Conservation (phyloP, 495 filamentous ascomycete species). For the Ramalina intermedia region DNA sequence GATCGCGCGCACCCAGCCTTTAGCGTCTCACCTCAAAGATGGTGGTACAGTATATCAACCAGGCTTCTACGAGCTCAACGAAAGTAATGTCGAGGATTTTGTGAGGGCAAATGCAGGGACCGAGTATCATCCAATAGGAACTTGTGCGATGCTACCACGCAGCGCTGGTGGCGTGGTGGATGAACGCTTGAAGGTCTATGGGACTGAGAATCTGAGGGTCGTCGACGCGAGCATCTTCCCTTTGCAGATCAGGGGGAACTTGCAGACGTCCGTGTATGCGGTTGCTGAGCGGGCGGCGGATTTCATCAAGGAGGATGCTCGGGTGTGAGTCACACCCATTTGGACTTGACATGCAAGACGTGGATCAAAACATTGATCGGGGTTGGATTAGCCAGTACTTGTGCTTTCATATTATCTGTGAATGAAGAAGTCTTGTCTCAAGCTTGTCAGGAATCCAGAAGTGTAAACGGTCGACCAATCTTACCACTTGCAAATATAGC, state of each 20-base stretch:
- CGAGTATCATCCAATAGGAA: slow-evolving; percentile 28
- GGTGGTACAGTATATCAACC: slow-evolving; percentile 6
- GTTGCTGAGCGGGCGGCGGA: slow-evolving; percentile 43
- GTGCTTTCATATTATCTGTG: no score
- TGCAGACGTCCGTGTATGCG: slow-evolving; percentile 39
- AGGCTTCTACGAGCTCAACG: slow-evolving; percentile 11
- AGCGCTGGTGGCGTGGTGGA: slow-evolving; percentile 32
- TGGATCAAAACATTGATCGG: no score
- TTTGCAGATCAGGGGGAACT: slow-evolving; percentile 37
- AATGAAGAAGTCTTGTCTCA: no score
- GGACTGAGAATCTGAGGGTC: slow-evolving; percentile 33
- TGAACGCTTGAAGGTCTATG: slow-evolving; percentile 31
- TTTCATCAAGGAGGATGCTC: slow-evolving; percentile 19
- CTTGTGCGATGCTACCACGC: slow-evolving; percentile 36
- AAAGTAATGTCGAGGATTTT: slow-evolving; percentile 8
- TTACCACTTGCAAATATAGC: no score
- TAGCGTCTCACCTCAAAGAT: slow-evolving; percentile 10
- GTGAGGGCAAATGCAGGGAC: slow-evolving; percentile 8
- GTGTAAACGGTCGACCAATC: no score
- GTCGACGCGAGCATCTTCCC: slow-evolving; percentile 45
- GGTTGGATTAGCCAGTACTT: no score
- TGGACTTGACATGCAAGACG: no score
- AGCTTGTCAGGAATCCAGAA: no score
- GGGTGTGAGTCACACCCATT: no score
- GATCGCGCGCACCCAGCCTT: slow-evolving; percentile 7